Conservation (phyloP, 108 stramenopile genomes). For the Nitzschia inconspicua region DNA sequence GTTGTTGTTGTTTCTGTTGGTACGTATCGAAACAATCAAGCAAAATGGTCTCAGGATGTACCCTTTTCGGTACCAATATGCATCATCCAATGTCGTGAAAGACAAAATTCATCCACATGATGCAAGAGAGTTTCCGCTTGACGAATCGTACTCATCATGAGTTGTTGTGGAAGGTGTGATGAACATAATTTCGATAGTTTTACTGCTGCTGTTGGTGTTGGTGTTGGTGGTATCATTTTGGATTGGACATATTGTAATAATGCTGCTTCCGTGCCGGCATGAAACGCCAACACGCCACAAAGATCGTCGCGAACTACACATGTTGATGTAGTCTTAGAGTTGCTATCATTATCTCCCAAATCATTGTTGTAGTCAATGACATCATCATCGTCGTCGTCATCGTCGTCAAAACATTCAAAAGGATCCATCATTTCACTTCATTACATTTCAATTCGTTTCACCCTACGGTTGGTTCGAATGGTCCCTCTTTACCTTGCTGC, state of each 20-base stretch:
- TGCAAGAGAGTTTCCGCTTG: constrained; percentile 18
- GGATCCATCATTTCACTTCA: no score
- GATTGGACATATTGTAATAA: constrained; percentile 55
- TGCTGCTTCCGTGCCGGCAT: constrained; percentile 56
- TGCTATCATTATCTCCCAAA: no score
- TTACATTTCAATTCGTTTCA: no score
- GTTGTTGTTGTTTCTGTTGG: background rate
- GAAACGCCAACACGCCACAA: constrained; percentile 60
- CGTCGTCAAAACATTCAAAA: no score
- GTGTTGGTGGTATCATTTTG: no score
- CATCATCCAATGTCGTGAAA: constrained; percentile 90
- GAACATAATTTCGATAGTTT: background rate
- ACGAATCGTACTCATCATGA: background rate
- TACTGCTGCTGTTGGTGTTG: background rate
- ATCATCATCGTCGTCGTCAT: no score
- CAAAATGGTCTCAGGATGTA: no score
- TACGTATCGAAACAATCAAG: constrained; percentile 20
- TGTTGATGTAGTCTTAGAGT: no score
- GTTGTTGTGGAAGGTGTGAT: background rate
- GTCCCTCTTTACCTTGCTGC: no score
- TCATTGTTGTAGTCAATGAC: no score
- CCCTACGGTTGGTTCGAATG: no score
- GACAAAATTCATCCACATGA: constrained; percentile 71
- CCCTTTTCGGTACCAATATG: constrained; percentile 84
- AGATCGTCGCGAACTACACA: no score